phyloP scores from a whole-genome alignment of 495 filamentous ascomycete species.

The Penicillium riverlandense region DNA sequence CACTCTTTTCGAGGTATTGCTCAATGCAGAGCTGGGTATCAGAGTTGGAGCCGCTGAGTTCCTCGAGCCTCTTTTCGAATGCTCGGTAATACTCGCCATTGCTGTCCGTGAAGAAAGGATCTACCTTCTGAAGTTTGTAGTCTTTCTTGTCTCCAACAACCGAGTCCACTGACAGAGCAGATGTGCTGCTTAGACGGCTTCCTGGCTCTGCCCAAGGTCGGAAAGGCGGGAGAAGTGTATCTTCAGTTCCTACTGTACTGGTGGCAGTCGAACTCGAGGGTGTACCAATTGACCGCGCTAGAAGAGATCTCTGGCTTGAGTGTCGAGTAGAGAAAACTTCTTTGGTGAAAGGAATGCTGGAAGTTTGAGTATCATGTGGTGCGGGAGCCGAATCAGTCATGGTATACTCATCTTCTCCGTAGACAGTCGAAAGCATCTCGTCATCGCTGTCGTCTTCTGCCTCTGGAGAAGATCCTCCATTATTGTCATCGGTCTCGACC shows the following conservation, averaged over 20 bases:
- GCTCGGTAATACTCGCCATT: conserved; percentile 53
- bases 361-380: conserved; percentile 5
- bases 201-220: conserved; percentile 26
- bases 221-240: conserved; percentile 25
- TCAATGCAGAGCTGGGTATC: conserved; percentile 59
- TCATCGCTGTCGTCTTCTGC: conserved; percentile 37
- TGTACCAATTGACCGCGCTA: conserved; percentile 10
- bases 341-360: conserved; percentile 9
- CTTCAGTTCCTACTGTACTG: conserved; percentile 35
- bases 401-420: conserved; percentile 37
- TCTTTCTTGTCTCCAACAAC: conserved; percentile 57
- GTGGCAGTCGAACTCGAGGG: conserved; percentile 17
- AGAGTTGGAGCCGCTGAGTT: conserved; percentile 49
- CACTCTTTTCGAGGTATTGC: conserved; percentile 57
- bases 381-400: conserved; percentile 27
- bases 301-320: conserved; percentile 23
- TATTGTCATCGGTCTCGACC: conserved; percentile 23
- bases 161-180: conserved; percentile 45
- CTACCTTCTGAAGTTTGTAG: conserved; percentile 59
- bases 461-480: conserved; percentile 17
- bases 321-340: conserved; percentile 17
- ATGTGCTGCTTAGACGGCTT: conserved; percentile 35
- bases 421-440: conserved; percentile 36
- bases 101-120: conserved; percentile 65
- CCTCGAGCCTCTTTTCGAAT: conserved; percentile 55